Conservation (phyloP, 2,329 filamentous ascomycete genomes). For the Monilinia fructicola region DNA sequence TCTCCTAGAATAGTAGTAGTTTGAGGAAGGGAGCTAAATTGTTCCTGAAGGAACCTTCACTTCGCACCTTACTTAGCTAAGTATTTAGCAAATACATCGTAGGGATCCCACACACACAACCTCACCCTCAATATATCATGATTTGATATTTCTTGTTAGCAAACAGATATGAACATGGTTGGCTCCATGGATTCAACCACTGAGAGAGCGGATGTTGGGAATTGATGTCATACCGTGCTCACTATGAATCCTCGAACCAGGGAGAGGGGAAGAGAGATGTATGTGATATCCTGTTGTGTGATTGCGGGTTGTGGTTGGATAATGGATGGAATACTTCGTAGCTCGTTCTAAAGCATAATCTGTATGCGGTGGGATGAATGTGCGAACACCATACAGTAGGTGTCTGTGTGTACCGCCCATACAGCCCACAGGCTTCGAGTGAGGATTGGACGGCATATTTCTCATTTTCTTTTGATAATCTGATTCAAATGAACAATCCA, state of each 20-base stretch:
- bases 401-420: constrained; percentile 13
- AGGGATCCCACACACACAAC: background rate
- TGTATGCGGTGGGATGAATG: background rate
- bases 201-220: background rate
- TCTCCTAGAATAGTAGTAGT: background rate
- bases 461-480: background rate
- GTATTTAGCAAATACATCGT: background rate
- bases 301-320: background rate
- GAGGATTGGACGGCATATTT: constrained; percentile 5
- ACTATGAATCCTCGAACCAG: constrained; percentile 19
- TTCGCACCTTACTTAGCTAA: too few species aligned
- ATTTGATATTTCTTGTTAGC: background rate
- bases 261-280: background rate
- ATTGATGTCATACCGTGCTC: background rate
- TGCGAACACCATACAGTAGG: background rate
- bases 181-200: background rate
- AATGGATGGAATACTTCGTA: constrained; percentile 2
- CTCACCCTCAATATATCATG: background rate
- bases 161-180: background rate
- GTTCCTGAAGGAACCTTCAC: constrained; percentile 11
- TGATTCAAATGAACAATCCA: background rate
- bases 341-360: constrained; percentile 12
- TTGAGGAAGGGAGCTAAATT: constrained; percentile 8
- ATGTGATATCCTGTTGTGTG: constrained; percentile 17
- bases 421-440: constrained; percentile 1